Conservation (phyloP, 2,329 filamentous ascomycete species). For the Didymella glomerata region DNA sequence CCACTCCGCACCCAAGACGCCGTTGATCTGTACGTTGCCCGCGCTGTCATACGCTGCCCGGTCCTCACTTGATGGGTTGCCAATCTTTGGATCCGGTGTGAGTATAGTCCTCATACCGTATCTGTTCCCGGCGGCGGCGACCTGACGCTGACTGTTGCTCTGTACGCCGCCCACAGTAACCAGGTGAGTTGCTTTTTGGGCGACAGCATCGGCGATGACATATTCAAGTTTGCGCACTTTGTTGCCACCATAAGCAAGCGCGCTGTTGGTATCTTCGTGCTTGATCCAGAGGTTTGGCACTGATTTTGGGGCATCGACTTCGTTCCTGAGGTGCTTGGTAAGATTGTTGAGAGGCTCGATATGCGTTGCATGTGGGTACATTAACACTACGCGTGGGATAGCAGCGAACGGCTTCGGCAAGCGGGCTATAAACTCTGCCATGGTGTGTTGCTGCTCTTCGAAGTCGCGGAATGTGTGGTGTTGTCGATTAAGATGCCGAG, state of each 20-base stretch:
- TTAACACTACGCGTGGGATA: conserved; percentile 10
- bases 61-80: conserved; percentile 8
- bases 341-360: conserved; percentile 14
- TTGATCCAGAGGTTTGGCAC: conserved; percentile 17
- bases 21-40: conserved; percentile 18
- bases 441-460: background rate
- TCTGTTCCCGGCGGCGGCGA: conserved; percentile 12
- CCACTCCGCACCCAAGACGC: conserved; percentile 9
- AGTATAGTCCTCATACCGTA: conserved; percentile 15
- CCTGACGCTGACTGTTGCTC: conserved; percentile 20
- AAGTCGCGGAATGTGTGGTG: background rate
- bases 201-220: conserved; percentile 15
- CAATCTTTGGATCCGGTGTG: conserved; percentile 15
- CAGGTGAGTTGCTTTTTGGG: conserved; percentile 18
- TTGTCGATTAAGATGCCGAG: no score
- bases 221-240: conserved; percentile 22
- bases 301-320: background rate
- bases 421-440: conserved; percentile 3
- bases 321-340: conserved; percentile 5
- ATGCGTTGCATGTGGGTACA: conserved; percentile 11
- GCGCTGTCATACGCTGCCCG: conserved; percentile 2
- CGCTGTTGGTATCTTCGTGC: conserved; percentile 20
- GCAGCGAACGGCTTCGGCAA: conserved; percentile 11
- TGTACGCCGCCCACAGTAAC: conserved; percentile 18
- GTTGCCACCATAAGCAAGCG: conserved; percentile 20